Evolutionary conservation across 1,139 yeast genomes (phyloP), one percentile per base, ranked within the genome.

Genomic region (Arxiozyma bovina): DNA sequence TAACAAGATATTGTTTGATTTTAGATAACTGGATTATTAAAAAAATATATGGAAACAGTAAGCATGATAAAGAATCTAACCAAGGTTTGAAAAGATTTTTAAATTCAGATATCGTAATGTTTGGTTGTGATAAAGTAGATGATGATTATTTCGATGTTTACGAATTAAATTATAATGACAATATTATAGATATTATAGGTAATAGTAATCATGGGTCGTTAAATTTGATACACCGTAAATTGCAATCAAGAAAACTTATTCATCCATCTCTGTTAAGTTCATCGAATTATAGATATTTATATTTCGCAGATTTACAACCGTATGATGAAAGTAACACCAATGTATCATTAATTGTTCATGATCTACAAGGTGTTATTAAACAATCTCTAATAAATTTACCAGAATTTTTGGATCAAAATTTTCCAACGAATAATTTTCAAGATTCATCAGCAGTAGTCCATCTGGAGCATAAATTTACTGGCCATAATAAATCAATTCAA

Each of bases 401-500:
- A 49, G 66, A 69, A 42, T 53, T 80, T 40, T 57, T 77, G 42
- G 64, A 64, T 57, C 56, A 58, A 43, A 12, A 50, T 15, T n/a
- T 42, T 6, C n/a, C 43, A 40, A 17, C 23, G 22, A 17, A 11
- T 27, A 55, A 46, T 54, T 7, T 40, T 17, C 54, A 59, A 4
- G 47, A 62, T 21, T 27, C 9, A 27, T 2, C 2, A 27, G 57
- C 61, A 40, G 53, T 62, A 6, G 70, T 67, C 18, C 54, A 58
- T 23, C 54, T 78, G 15, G 71, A 74, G 43, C 76, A 80, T 61
- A 84, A 85, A 62, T 79, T 84, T 55, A 90, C 94, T 6, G 98
- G 98, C 0, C 96, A 89, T 63, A 78, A 82, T 53, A 90, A 89
- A 65, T 86, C 96, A 0, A 83, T 91, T 22, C 80, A 81, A 60